Evolutionary conservation across 1,139 yeast genomes (phyloP), one percentile per base, ranked within the genome.

Genomic region (Scheffersomyces cryptocercus): DNA sequence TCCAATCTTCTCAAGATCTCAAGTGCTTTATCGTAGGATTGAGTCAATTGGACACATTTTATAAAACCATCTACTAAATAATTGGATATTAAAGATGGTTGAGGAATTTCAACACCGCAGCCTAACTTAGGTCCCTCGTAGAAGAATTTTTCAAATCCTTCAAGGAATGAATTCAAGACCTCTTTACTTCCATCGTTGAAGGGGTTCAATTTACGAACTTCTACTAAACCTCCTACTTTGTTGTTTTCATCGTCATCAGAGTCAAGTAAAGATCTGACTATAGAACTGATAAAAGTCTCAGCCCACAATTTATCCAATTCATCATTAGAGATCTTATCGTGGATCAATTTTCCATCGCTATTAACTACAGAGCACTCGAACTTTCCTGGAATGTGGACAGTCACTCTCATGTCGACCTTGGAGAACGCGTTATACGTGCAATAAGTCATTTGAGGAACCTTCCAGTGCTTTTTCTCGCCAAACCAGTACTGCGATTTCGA

Each of bases 11-110:
- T 68, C 69, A 55, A 89, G 54, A 61, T 77, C 60, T 50, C 79
- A 67, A 56, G 82, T 0, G 95, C 89, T 38, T 71, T 74, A 34
- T 77, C 82, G 56, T 78, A 81, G 45, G 78, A 66, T 36, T 84
- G 87, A 1, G 96, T 83, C 38, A 89, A 64, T 43, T 84, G 77
- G 33, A 87, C 71, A 42, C 85, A 75, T 52, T 76, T 77, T 52
- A 86, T 57, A 42, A 93, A 76, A 0, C 95, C 85, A 58, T 88
- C 93, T 10, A 89, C 85, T 43, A 93, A 70, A 59, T 83, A 81
- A 65, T 93, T 93, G 47, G 84, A 78, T 40, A 84, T 72, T 15
- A 82, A 59, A 0, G 88, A 80, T 0, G 97, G 83, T 43, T 81
- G 82, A 50, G 89, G 88, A 59, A 82, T 65, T 15, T 88, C 91